These are phyloP conservation scores for Leccinellum luteum DNA, from an alignment of 768 basidiomycete species.

Conservation along the genomic window DNA sequence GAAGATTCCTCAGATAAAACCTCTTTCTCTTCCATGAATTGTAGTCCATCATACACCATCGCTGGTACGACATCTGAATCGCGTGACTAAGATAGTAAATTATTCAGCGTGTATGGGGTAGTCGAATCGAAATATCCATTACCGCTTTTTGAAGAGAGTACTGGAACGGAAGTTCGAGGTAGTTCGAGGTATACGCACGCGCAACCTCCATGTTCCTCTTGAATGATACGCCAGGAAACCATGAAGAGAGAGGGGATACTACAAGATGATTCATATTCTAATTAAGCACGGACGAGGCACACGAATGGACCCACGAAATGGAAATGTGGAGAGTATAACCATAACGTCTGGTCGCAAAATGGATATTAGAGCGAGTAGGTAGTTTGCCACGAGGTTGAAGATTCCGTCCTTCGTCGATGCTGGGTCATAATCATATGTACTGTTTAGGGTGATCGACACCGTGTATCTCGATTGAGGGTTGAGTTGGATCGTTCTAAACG, in stretches of 20 bases:
- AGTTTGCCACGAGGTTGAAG: background rate
- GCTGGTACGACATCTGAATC: background rate
- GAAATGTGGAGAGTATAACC: background rate
- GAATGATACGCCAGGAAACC: background rate
- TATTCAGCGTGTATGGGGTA: background rate
- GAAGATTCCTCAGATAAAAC: background rate
- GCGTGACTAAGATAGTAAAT: background rate
- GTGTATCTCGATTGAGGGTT: conserved; percentile 1
- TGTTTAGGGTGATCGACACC: background rate
- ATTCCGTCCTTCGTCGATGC: background rate
- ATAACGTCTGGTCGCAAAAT: background rate
- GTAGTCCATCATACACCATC: background rate
- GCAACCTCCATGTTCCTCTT: background rate
- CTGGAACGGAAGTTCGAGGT: conserved; percentile 1
- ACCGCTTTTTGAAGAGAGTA: background rate
- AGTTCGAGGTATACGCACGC: background rate
- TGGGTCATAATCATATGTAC: conserved; percentile 7
- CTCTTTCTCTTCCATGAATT: background rate
- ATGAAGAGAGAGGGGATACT: background rate
- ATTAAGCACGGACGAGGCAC: background rate
- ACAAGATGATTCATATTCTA: background rate
- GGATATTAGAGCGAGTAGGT: background rate
- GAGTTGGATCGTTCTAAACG: background rate
- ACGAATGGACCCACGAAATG: background rate
- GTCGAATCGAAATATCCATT: background rate